phyloP scores from a whole-genome alignment of 2,329 filamentous ascomycete genomes.

The Aspergillus tanneri region DNA sequence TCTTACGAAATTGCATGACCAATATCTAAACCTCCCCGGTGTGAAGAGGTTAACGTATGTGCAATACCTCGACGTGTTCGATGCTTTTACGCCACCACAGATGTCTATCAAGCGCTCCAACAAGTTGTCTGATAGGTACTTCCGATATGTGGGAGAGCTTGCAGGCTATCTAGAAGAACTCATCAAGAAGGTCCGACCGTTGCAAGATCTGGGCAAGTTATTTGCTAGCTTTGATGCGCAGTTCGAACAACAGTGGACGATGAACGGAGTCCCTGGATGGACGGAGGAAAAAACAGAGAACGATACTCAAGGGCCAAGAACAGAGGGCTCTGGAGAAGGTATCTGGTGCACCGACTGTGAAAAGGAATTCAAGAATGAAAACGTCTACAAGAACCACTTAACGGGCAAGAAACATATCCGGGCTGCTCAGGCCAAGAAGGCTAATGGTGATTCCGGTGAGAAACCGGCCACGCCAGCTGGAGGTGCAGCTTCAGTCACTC shows the following conservation, averaged over 20 bases:
- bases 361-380: constrained; percentile 93
- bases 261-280: constrained; percentile 79
- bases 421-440: constrained; percentile 66
- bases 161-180: constrained; percentile 84
- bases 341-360: constrained; percentile 90
- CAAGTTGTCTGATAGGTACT: constrained; percentile 91
- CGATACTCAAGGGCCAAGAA: constrained; percentile 45
- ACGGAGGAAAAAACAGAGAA: constrained; percentile 52
- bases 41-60: constrained; percentile 84
- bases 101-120: constrained; percentile 74
- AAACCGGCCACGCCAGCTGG: constrained; percentile 24
- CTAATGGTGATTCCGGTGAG: constrained; percentile 41
- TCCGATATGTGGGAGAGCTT: constrained; percentile 79
- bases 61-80: constrained; percentile 89
- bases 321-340: constrained; percentile 62
- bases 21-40: constrained; percentile 84
- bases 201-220: constrained; percentile 81
- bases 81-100: constrained; percentile 74
- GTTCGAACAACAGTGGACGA: constrained; percentile 79
- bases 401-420: constrained; percentile 90
- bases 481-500: constrained; percentile 26
- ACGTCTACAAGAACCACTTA: constrained; percentile 87
- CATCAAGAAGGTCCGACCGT: constrained; percentile 75
- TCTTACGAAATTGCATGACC: constrained; percentile 77
- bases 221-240: constrained; percentile 75